Percentiles rank a stretch among this genome's conserved stretches.
phyloP scores from a whole-genome alignment of 768 basidiomycete species.

The Mycena alexandri region DNA sequence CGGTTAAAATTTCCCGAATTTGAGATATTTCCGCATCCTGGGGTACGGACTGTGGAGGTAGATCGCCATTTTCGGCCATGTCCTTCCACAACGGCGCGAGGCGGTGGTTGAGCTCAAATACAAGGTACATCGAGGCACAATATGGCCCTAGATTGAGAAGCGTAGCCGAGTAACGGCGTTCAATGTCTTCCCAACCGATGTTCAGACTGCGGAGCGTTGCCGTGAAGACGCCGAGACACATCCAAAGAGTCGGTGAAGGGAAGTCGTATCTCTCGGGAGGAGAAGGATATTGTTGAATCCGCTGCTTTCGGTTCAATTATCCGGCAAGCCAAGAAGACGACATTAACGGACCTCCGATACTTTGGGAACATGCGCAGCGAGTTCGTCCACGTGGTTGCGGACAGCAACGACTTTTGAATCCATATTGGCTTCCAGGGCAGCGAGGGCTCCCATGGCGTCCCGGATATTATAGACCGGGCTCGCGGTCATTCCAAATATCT shows the following conservation, averaged over 20 bases:
- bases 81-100: conserved; percentile 54
- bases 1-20: conserved; percentile 56
- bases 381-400: conserved; percentile 74
- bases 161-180: conserved; percentile 72
- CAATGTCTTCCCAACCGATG: conserved; percentile 71
- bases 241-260: conserved; percentile 68
- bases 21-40: conserved; percentile 49
- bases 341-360: conserved; percentile 67
- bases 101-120: conserved; percentile 70
- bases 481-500: conserved; percentile 94
- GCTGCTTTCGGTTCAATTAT: conserved; percentile 50
- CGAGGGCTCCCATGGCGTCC: conserved; percentile 73
- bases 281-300: conserved; percentile 67
- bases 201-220: conserved; percentile 47
- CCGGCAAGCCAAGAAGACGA: neutral
- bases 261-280: conserved; percentile 68
- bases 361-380: conserved; percentile 70
- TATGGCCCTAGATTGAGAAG: conserved; percentile 77
- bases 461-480: conserved; percentile 89
- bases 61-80: conserved; percentile 28
- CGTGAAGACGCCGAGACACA: conserved; percentile 57
- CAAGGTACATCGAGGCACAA: conserved; percentile 79
- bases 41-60: conserved; percentile 30
- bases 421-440: conserved; percentile 75
- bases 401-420: conserved; percentile 84